Base-by-base conservation (phyloP, 2,329 filamentous ascomycete species). In the Ceratocystis lukuohia region DNA sequence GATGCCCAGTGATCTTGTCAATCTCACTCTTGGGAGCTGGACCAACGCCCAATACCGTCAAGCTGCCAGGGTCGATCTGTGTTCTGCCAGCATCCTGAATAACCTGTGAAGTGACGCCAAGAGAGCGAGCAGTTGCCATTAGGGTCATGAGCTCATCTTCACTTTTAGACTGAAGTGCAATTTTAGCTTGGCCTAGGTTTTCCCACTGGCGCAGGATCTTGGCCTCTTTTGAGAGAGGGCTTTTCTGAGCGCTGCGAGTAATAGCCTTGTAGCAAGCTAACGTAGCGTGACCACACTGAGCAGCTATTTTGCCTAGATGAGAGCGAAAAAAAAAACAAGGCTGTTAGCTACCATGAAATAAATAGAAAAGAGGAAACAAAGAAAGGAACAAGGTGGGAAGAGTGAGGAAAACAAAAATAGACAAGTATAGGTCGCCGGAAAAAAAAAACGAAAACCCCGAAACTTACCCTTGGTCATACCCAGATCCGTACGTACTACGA, bases 71-170 rank as follows among this genome's bases (percentile, higher is more conserved):
- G 64, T 91, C 92, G 75, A 99, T 97, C 82, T 99, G 94, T 59
- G 94, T 99, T 69, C 94, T 84, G 15, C 94, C 94, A n/a, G 94
- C 94, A 77, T 99, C 94, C 72, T 89, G 87, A 70, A 99, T 93
- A 65, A 96, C 86, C 75, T 93, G 88, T 65, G 93, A 91, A 68
- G 91, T 92, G 68, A 99, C 76, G 1, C 94, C 93, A 67, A 96
- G 75, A 74, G 87, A 90, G 69, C 90, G 82, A 2, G 94, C 94
- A 75, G 88, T 86, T 65, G 86, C 88, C 77, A 92, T 87, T 71
- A 88, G 76, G 69, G 79, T 78, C 69, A 94, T 77, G 71, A 95
- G 77, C 74, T 95, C 90, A 45, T 95, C 90, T 76, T 96, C 88
- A 69, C 85, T 87, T 78, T 93, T 94, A 70, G 87, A 82, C 77